Evolutionary conservation across 1,139 yeast species (phyloP), one percentile per base, ranked within the genome.

Genomic region (Lizanozyma gosingica): DNA sequence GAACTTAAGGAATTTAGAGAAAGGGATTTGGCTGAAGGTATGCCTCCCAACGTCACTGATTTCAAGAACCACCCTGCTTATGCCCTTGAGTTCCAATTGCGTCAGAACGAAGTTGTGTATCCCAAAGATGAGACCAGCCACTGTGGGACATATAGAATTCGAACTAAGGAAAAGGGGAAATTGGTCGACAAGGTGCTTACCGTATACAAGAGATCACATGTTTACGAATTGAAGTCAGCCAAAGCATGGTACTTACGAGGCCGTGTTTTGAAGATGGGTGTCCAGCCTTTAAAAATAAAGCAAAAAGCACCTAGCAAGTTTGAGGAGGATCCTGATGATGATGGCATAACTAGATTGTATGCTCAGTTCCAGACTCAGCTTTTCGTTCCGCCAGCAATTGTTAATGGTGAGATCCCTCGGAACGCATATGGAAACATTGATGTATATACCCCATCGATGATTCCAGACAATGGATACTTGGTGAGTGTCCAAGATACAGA

Each of bases 201-300:
- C 2, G 90, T 92, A 0, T 92, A 76, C 53, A 78, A 76, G 37
- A 64, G 96, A 22, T 60, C 73, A 1, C 77, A 81, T 50, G 88
- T 94, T 1, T 68, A 76, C 39, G 54, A 56, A 2, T 72, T 90
- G 18, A 67, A 80, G 43, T 79, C 94, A 0, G 86, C 95, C 0
- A 78, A 78, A 49, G 87, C 84, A 2, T 92, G 98, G 98, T 86
- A 82, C 53, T 73, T 83, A 63, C 63, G 73, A 40, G 99, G 98
- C 0, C 63, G 96, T 18, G 71, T 80, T 0, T 58, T 94, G 34
- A 85, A 80, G 49, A 58, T 78, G 0, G 95, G 95, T 0, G 79
- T 69, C 22, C 78, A 78, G 44, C 83, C 94, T 1, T 51, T 82
- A 50, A 78, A 83, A 54, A 60, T 63, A 4, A 63, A 58, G 41